These are phyloP conservation scores for Colletotrichum magnum DNA, from an alignment of 2,329 filamentous ascomycete species.

Conservation along the genomic window DNA sequence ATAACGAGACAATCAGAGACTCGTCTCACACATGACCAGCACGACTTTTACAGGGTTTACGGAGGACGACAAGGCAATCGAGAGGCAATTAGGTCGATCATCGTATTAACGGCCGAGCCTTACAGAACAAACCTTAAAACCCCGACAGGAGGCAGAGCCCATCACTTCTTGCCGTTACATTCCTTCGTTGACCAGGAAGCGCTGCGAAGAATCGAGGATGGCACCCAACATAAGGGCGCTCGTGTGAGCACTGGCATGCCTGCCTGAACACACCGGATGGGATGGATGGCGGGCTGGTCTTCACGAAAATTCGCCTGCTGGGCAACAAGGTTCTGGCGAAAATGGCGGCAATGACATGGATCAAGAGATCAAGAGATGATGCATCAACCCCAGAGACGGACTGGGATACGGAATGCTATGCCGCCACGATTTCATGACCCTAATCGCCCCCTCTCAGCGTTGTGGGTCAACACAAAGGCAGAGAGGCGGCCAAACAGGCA, in stretches of 20 bases:
- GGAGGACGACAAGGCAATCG: not conserved
- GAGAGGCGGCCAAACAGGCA: not conserved
- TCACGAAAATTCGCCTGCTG: too few relatives aligned
- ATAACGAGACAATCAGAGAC: not conserved
- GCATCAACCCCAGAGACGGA: not conserved
- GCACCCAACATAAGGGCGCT: too few relatives aligned
- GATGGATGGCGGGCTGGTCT: too few relatives aligned
- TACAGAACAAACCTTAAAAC: constrained; percentile 5
- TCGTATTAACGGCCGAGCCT: constrained; percentile 12
- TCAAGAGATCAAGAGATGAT: not conserved
- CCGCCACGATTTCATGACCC: not conserved
- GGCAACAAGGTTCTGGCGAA: not conserved
- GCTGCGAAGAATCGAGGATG: too few relatives aligned
- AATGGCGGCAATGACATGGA: not conserved
- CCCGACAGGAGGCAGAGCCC: not conserved
- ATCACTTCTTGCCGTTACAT: too few relatives aligned
- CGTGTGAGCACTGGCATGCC: too few relatives aligned
- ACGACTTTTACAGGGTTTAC: constrained; percentile 4
- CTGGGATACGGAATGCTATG: not conserved
- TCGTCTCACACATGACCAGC: not conserved
- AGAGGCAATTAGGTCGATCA: constrained; percentile 27
- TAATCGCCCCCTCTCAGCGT: not conserved
- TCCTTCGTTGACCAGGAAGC: too few relatives aligned
- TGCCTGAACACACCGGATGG: too few relatives aligned
- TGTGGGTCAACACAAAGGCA: not conserved